phyloP scores from a whole-genome alignment of 805 yeast genomes.

The Saturnispora saitoi region DNA sequence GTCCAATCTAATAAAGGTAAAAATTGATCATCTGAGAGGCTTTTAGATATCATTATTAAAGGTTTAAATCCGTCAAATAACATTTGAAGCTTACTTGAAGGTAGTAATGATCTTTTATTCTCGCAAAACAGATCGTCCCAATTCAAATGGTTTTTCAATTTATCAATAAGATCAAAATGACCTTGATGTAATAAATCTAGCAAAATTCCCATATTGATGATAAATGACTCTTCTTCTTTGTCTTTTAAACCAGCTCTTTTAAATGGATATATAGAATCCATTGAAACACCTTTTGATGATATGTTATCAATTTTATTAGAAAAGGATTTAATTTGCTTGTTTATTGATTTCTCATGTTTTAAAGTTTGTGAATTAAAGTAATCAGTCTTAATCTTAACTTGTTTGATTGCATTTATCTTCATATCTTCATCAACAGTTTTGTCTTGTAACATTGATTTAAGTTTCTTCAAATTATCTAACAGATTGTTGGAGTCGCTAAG shows the following conservation, averaged over 20 bases:
- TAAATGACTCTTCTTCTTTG: background rate
- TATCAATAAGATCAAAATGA: slow-evolving; percentile 18
- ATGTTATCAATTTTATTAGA: slow-evolving; percentile 1
- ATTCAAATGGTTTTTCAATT: background rate
- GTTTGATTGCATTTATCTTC: background rate
- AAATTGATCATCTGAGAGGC: background rate
- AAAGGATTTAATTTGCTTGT: slow-evolving; percentile 19
- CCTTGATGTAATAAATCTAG: slow-evolving; percentile 28
- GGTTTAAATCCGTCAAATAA: background rate
- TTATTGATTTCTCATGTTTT: slow-evolving; percentile 9
- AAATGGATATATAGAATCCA: background rate
- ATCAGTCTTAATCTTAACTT: background rate
- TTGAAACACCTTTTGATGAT: slow-evolving; percentile 4
- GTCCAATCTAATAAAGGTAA: slow-evolving; percentile 1
- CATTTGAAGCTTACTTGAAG: background rate
- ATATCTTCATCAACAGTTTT: background rate
- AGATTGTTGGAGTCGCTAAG: background rate
- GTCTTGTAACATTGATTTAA: background rate
- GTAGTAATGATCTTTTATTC: background rate
- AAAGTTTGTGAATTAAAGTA: slow-evolving; percentile 6
- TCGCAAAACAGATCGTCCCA: background rate
- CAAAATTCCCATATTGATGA: slow-evolving; percentile 16
- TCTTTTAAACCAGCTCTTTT: background rate
- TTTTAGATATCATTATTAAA: background rate
- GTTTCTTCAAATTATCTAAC: background rate